phyloP scores from a whole-genome alignment of 768 basidiomycete genomes.

The button mushroom (Agaricus bisporus) region DNA sequence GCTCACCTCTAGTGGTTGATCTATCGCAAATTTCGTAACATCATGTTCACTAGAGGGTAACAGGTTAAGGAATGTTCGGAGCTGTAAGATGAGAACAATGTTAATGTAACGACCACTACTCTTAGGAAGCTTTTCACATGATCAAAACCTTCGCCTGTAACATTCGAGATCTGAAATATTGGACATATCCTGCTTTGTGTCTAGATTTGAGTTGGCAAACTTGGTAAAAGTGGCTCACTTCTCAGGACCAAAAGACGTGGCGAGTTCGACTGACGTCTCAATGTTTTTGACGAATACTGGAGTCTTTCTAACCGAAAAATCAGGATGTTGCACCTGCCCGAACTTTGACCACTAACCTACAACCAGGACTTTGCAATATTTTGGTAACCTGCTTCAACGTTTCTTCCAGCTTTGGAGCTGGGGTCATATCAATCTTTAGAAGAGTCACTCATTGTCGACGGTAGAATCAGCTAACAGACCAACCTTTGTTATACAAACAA shows the following conservation, averaged over 20 bases:
- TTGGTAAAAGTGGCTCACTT: slow-evolving; percentile 33
- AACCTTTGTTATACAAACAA: slow-evolving; percentile 93
- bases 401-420: slow-evolving; percentile 83
- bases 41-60: slow-evolving; percentile 85
- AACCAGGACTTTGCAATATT: slow-evolving; percentile 89
- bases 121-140: slow-evolving; percentile 37
- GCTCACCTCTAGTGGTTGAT: slow-evolving; percentile 73
- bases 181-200: slow-evolving; percentile 66
- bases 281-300: slow-evolving; percentile 81
- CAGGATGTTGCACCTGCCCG: background rate
- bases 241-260: slow-evolving; percentile 68
- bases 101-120: background rate
- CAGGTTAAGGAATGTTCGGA: slow-evolving; percentile 88
- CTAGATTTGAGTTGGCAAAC: slow-evolving; percentile 1
- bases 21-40: slow-evolving; percentile 69
- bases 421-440: slow-evolving; percentile 91
- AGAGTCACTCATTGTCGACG: background rate
- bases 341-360: slow-evolving; percentile 43
- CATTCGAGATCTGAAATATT: slow-evolving; percentile 89
- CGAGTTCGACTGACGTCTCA: slow-evolving; percentile 77
- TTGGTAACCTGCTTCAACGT: slow-evolving; percentile 91
- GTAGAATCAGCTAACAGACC: slow-evolving; percentile 3
- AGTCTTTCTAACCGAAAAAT: slow-evolving; percentile 48
- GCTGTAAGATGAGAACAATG: slow-evolving; percentile 28
- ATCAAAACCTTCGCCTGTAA: slow-evolving; percentile 89